Evolutionary conservation across 495 filamentous ascomycete species (phyloP).

Genomic region (Oleoguttula mirabilis): DNA sequence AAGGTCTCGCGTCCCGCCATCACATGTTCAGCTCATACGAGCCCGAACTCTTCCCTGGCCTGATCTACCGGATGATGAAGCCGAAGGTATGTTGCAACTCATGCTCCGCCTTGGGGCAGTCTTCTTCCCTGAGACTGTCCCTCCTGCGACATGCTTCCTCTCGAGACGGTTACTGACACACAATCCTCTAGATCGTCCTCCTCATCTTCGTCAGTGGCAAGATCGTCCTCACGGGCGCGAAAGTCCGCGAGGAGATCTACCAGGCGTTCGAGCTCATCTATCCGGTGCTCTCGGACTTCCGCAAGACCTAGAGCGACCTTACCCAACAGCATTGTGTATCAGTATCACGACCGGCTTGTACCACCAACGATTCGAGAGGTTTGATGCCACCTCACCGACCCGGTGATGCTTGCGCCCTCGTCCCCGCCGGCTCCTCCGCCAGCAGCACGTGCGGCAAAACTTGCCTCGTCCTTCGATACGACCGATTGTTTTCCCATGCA

Average conservation of each 20-base stretch:
- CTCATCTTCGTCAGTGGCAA: conserved; percentile 98
- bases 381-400: conserved; percentile 15
- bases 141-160: too few species aligned
- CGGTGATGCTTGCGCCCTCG: neutral
- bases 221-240: conserved; percentile 95
- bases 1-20: conserved; percentile 89
- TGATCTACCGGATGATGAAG: conserved; percentile 99
- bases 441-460: neutral
- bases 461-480: neutral
- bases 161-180: too few species aligned
- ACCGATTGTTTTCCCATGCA: conserved; percentile 15
- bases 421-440: neutral
- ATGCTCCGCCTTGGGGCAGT: too few species aligned
- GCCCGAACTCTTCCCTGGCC: conserved; percentile 94
- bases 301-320: conserved; percentile 26
- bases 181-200: conserved; percentile 95
- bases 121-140: too few species aligned
- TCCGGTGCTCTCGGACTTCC: conserved; percentile 67
- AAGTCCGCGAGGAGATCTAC: conserved; percentile 98
- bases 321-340: conserved; percentile 11
- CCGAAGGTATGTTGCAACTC: too few species aligned
- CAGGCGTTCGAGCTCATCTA: conserved; percentile 99
- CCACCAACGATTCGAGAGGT: conserved; percentile 12
- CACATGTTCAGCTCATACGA: conserved; percentile 99
- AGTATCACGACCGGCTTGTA: conserved; percentile 14